Base-by-base conservation (phyloP, 2,329 filamentous ascomycete species). In the Claviceps sp. region DNA sequence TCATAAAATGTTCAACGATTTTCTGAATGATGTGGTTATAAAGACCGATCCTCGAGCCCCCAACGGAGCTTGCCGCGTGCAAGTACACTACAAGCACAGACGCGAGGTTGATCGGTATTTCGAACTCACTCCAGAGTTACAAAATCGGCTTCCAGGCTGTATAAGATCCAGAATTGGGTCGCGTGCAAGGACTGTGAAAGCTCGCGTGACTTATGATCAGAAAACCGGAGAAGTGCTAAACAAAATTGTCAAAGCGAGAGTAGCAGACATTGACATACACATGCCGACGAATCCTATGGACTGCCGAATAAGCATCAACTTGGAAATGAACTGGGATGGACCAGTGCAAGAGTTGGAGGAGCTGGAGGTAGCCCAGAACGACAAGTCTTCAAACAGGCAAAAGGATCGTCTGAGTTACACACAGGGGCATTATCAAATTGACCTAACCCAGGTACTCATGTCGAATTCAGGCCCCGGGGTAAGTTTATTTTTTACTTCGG, bases 361-460 rank as follows among this genome's bases (percentile, higher is more conserved):
- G 23, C 52, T 68, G 49, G 61, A 61, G 47, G 66, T 60, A 43
- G 60, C 56, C 50, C 68, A 58, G 57, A 66, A 51, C 57, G 73
- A 62, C 61, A 71, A 61, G 29, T 65, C 67, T 57, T 70, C 76
- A 6, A 83, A 88, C 60, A 81, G 90, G 6, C 82, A 80, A 59
- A 98, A 98, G 67, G 90, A 98, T 66, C 80, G 93, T 17, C 73
- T 98, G 64, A 94, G 87, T 63, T 98, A 98, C 68, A 83, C 77
- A 9, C 94, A 97, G 64, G 77, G 89, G 42, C 82, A 80, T 50
- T 96, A 94, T 64, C 87, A 93, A 64, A 78, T 98, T 59, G 93
- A 98, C 67, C 72, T 98, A 49, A 98, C 93, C 0, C 90, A 96
- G 65, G 93, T 98, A 43, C 85, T 82, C 11, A 76, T 74, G 48